A percentile compares a stretch with the other conserved stretches of the same genome.
These are phyloP conservation scores for Magnusiomyces fungicola DNA, from an alignment of 1,139 yeast species.

Conservation along the genomic window DNA sequence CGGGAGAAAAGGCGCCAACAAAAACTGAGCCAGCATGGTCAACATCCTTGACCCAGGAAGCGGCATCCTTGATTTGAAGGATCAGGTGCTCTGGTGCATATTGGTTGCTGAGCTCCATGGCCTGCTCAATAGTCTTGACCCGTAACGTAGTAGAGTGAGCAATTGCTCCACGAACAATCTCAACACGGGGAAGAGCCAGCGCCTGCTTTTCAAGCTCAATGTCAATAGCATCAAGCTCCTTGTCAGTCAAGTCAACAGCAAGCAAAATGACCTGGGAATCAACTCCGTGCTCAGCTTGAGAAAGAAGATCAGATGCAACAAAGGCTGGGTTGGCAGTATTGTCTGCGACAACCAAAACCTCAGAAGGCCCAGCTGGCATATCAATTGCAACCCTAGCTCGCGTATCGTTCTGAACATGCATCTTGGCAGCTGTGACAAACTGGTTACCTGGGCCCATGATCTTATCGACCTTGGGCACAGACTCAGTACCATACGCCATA, in stretches of 20 bases:
- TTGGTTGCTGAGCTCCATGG: constrained; percentile 72
- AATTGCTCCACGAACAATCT: constrained; percentile 84
- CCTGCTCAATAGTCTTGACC: constrained; percentile 64
- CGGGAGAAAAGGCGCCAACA: constrained; percentile 94
- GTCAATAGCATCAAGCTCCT: constrained; percentile 61
- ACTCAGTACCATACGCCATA: constrained; percentile 94
- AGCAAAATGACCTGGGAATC: constrained; percentile 94
- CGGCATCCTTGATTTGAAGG: constrained; percentile 76
- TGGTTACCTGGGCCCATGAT: constrained; percentile 98
- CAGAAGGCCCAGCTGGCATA: constrained; percentile 99
- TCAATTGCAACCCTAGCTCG: constrained; percentile 93
- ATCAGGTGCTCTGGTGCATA: constrained; percentile 98
- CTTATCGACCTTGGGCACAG: constrained; percentile 90
- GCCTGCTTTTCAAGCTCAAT: constrained; percentile 83
- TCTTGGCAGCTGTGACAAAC: constrained; percentile 98
- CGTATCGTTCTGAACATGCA: constrained; percentile 94
- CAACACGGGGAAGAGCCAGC: constrained; percentile 79
- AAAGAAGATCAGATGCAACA: constrained; percentile 88
- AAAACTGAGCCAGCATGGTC: constrained; percentile 95
- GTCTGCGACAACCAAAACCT: constrained; percentile 91
- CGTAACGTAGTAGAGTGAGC: constrained; percentile 79
- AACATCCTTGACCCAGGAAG: constrained; percentile 59
- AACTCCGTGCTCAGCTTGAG: constrained; percentile 98
- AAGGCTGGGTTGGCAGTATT: constrained; percentile 81
- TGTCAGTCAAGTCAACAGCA: constrained; percentile 62